Evolutionary conservation across 345 rosid species (phyloP).

Genomic region (Salix dunnii): DNA sequence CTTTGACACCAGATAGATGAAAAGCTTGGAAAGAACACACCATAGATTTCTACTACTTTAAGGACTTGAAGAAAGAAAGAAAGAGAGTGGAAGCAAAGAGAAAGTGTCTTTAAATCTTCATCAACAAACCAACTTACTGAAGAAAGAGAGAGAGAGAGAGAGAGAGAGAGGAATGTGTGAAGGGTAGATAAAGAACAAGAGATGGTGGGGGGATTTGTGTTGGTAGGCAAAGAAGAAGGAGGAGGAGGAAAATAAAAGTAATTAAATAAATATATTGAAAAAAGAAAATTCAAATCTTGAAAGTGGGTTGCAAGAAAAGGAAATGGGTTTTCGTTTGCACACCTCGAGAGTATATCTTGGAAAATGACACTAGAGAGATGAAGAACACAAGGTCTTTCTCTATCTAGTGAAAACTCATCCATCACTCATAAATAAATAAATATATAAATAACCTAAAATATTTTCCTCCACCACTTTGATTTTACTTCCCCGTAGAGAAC

Average conservation of each 20-base stretch:
- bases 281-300: slow-evolving; percentile 16
- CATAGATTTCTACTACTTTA: slow-evolving; percentile 18
- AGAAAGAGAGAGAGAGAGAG: slow-evolving; percentile 22
- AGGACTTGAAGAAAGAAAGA: slow-evolving; percentile 21
- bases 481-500: slow-evolving; percentile 60
- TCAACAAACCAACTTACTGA: slow-evolving; percentile 56
- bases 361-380: slow-evolving; percentile 53
- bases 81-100: neutral
- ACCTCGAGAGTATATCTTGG: slow-evolving; percentile 71
- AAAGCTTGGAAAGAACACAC: slow-evolving; percentile 14
- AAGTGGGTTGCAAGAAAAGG: slow-evolving; percentile 24
- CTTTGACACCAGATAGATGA: slow-evolving; percentile 3
- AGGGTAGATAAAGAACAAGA: slow-evolving; percentile 17
- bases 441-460: neutral
- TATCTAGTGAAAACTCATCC: slow-evolving; percentile 49
- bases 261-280: neutral
- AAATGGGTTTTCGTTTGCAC: slow-evolving; percentile 22
- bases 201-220: slow-evolving; percentile 25
- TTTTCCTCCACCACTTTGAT: slow-evolving; percentile 21
- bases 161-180: slow-evolving; percentile 11
- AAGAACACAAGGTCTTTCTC: slow-evolving; percentile 35
- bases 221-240: slow-evolving; percentile 34
- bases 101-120: slow-evolving; percentile 23
- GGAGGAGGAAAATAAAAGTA: slow-evolving; percentile 21
- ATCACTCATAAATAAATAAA: slow-evolving; percentile 1